Evolutionary conservation across 164 flowering plant species (phyloP).

Genomic region (Pachysandra terminalis): DNA sequence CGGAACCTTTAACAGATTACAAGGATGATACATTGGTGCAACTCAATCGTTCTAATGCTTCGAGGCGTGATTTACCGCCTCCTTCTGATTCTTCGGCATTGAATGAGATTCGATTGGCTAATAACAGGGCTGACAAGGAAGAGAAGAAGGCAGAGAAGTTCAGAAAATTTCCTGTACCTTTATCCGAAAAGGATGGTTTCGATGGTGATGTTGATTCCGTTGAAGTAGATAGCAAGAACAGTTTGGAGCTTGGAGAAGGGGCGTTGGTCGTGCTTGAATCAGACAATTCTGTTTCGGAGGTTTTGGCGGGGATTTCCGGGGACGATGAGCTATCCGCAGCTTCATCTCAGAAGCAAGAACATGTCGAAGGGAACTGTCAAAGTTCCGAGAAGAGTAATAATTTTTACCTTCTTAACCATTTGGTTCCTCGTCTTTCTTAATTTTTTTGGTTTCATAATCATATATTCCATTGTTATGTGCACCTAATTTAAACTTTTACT

Average conservation of each 20-base stretch:
- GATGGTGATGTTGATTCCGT: constrained; percentile 20
- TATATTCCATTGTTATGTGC: too few relatives aligned
- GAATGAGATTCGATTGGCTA: constrained; percentile 16
- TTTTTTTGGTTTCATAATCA: neutral
- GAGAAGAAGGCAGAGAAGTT: constrained; percentile 30
- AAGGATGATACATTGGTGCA: constrained; percentile 30
- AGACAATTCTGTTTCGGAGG: constrained; percentile 14
- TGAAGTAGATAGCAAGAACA: constrained; percentile 5
- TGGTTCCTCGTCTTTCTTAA: neutral
- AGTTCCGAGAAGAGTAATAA: constrained; percentile 28
- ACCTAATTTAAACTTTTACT: too few relatives aligned
- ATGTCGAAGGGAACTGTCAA: constrained; percentile 21
- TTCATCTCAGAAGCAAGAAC: constrained; percentile 16
- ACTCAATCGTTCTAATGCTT: constrained; percentile 17
- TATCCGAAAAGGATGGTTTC: constrained; percentile 35
- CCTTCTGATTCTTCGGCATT: constrained; percentile 5
- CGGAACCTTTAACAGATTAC: constrained; percentile 35
- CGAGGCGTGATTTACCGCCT: constrained; percentile 9
- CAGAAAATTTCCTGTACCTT: constrained; percentile 45
- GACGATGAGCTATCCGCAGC: neutral
- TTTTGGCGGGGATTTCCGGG: neutral
- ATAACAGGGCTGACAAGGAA: too few relatives aligned
- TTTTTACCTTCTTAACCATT: constrained; percentile 3
- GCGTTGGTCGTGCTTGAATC: constrained; percentile 5
- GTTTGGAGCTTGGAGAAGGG: constrained; percentile 16